Percentiles rank a stretch among this genome's conserved stretches.
These are phyloP conservation scores for Pseudoscleropodium purum DNA, from an alignment of 225 moss, liverwort and hornwort genomes.

Conservation along the genomic window DNA sequence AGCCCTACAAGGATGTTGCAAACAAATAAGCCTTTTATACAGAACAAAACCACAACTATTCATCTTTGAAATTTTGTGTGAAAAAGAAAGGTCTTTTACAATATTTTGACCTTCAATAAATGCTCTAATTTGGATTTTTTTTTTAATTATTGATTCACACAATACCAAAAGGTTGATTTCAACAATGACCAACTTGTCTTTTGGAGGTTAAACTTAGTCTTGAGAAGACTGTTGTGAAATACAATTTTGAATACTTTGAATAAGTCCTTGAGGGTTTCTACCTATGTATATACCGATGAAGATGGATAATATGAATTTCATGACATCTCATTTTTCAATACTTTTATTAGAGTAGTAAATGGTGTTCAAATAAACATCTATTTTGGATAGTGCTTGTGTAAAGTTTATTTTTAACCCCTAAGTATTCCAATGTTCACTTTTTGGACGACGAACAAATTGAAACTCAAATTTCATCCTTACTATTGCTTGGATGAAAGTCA, in stretches of 20 bases:
- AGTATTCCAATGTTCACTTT: background rate
- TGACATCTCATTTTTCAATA: background rate
- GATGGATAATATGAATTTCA: background rate
- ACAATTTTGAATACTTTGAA: background rate
- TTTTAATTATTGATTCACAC: too few species aligned
- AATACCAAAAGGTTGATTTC: too few species aligned
- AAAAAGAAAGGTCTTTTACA: too few species aligned
- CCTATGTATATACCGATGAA: background rate
- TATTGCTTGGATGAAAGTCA: too few species aligned
- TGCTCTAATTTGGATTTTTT: too few species aligned
- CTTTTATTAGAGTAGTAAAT: background rate
- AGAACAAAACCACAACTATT: rapidly evolving
- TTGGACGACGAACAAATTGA: too few species aligned
- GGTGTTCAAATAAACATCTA: background rate
- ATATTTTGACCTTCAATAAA: too few species aligned
- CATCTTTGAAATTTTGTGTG: too few species aligned
- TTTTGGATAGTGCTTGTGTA: rapidly evolving
- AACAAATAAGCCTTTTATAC: too few species aligned
- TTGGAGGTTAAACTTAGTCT: rapidly evolving
- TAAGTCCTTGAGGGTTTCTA: background rate
- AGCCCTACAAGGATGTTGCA: too few species aligned
- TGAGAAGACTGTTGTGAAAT: rapidly evolving
- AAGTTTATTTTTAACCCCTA: background rate
- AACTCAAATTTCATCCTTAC: too few species aligned
- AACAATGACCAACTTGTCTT: rapidly evolving